Conservation (phyloP, 116 monocot genomes). For the Dioscorea cayenensis region DNA sequence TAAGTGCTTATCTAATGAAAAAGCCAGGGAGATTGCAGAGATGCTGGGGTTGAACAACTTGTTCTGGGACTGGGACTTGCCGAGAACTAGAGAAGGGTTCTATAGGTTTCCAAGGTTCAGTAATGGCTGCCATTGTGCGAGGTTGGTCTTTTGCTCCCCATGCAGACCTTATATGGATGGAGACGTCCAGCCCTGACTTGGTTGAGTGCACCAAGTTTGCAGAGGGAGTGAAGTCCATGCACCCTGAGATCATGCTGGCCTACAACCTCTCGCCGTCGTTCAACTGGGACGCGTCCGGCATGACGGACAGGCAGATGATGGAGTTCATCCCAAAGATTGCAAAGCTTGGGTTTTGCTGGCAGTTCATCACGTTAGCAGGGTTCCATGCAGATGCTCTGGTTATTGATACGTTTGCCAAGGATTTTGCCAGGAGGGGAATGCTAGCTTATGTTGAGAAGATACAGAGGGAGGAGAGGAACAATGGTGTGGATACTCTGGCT, state of each 20-base stretch:
- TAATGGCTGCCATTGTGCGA: conserved; percentile 57
- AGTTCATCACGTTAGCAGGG: conserved; percentile 93
- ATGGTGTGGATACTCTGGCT: conserved; percentile 69
- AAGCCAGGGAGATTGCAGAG: conserved; percentile 42
- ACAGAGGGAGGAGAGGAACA: conserved; percentile 78
- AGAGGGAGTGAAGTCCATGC: conserved; percentile 39
- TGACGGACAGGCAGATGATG: conserved; percentile 70
- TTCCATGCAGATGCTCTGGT: conserved; percentile 87
- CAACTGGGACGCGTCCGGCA: conserved; percentile 92
- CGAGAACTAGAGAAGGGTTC: conserved; percentile 84
- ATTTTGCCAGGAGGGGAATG: conserved; percentile 66
- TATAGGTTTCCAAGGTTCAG: conserved; percentile 69
- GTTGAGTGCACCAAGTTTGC: conserved; percentile 60
- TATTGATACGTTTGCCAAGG: conserved; percentile 62
- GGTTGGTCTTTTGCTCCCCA: conserved; percentile 62
- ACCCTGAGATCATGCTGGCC: conserved; percentile 72
- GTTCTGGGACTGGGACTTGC: conserved; percentile 96
- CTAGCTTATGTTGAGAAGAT: conserved; percentile 90
- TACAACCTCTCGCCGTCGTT: conserved; percentile 95
- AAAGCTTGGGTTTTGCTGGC: conserved; percentile 78
- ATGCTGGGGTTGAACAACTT: conserved; percentile 42
- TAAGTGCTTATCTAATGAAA: conserved; percentile 52
- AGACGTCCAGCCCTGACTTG: conserved; percentile 77
- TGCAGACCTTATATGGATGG: conserved; percentile 89
- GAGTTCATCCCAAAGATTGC: conserved; percentile 80